Base-by-base conservation (phyloP, 2,329 filamentous ascomycete genomes). In the Talaromyces islandicus region DNA sequence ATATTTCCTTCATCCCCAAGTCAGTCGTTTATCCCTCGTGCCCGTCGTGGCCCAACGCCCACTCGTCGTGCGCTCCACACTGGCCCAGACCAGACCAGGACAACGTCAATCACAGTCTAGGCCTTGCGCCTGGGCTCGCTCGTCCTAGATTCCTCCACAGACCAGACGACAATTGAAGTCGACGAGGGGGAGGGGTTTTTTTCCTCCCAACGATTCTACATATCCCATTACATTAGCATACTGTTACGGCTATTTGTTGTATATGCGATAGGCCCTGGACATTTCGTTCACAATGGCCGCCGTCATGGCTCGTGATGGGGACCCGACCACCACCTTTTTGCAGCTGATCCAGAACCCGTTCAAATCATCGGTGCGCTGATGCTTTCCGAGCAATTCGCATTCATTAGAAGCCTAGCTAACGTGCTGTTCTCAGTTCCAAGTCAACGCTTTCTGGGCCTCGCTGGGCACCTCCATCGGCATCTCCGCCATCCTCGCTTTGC, bases 401-500 rank as follows among this genome's bases (percentile, higher is more conserved):
- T 29, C 12, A 53, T 52, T n/a, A 51, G 10, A n/a, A 29, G 12
- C 5, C 7, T 52, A 10, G 56, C 41, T 24, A 29, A 29, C 59
- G 61, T 19, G 60, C 65, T 59, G 46, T 60, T 14, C 57, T 54
- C 67, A 87, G 84, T 78, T 86, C 62, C 75, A 79, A 67, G 69
- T 78, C 64, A 80, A 83, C 60, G 88, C 92, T 50, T 82, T 97
- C 62, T 86, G 88, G 75, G 88, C 90, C 61, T 91, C 92, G 54
- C 78, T 97, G 51, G 89, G 81, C 64, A 91, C 89, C 24, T 96
- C 93, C 3, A 71, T 97, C 51, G 89, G 85, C 59, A 80, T 94
- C 70, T 91, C 91, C 9, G 69, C 83, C 64, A 80, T 87, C 66
- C 87, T 96, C 67, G 87, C 91, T 63, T 72, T 96, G 61, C 77